Evolutionary conservation across 2,329 filamentous ascomycete species (phyloP).

Genomic region (Diaporthe sp.): DNA sequence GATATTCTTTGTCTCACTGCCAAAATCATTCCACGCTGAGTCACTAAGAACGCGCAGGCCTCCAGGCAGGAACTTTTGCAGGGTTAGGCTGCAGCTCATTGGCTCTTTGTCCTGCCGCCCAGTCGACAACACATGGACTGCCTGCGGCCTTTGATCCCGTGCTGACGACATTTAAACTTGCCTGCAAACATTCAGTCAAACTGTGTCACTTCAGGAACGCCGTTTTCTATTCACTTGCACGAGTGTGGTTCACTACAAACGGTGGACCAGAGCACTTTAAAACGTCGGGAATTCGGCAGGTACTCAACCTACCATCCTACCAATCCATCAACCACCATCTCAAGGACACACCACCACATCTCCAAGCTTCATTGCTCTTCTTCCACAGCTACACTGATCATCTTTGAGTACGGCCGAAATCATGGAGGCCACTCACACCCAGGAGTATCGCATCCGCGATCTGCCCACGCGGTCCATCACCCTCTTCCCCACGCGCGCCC

Average conservation of each 20-base stretch:
- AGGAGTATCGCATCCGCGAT: slow-evolving; percentile 69
- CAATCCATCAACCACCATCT: background rate
- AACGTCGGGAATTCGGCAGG: background rate
- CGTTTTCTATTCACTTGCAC: background rate
- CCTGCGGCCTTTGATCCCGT: background rate
- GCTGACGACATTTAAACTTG: background rate
- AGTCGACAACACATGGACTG: background rate
- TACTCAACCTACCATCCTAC: background rate
- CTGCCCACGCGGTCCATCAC: slow-evolving; percentile 72
- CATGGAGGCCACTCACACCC: slow-evolving; percentile 57
- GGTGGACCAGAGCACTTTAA: background rate
- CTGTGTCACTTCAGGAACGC: background rate
- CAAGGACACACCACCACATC: background rate
- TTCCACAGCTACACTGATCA: background rate
- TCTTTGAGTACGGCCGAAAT: slow-evolving; percentile 1
- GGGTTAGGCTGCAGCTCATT: slow-evolving; percentile 17
- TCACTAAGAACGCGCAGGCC: background rate
- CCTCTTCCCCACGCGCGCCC: slow-evolving; percentile 72
- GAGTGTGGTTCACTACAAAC: background rate
- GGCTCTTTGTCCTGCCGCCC: background rate
- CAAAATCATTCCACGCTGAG: background rate
- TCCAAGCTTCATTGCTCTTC: too few species aligned
- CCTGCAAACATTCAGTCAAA: background rate
- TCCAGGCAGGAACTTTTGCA: slow-evolving; percentile 26
- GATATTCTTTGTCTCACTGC: background rate